Percentiles rank a stretch among this genome's conserved stretches.
Evolutionary conservation across 371 early-diverging fungal species (phyloP).

Genomic region (Actinomucor elegans): DNA sequence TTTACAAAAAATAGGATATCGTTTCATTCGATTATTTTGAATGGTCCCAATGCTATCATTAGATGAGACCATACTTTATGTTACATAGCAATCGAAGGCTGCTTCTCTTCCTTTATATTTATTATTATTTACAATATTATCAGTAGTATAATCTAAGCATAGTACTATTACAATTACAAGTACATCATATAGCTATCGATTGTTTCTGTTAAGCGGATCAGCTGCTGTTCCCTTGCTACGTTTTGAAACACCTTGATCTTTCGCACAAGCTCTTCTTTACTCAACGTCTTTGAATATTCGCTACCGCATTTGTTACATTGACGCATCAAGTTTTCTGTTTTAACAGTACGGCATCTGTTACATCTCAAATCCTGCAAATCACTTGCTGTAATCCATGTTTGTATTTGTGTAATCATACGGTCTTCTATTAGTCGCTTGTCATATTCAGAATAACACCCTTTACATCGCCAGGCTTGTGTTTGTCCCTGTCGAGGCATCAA

Average conservation of each 20-base stretch:
- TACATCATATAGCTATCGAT: slow-evolving; percentile 49
- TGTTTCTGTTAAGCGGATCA: slow-evolving; percentile 56
- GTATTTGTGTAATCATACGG: slow-evolving; percentile 68
- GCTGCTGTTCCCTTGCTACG: slow-evolving; percentile 62
- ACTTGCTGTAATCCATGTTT: slow-evolving; percentile 59
- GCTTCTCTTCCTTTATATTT: no score
- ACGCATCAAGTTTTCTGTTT: slow-evolving; percentile 69
- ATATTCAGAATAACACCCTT: slow-evolving; percentile 74
- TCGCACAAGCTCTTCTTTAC: slow-evolving; percentile 45
- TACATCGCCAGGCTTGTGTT: slow-evolving; percentile 49
- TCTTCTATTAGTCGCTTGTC: slow-evolving; percentile 78
- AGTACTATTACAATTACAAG: background rate
- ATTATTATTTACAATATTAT: no score
- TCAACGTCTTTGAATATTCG: slow-evolving; percentile 47
- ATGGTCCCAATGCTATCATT: no score
- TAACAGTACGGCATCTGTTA: slow-evolving; percentile 75
- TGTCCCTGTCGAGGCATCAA: slow-evolving; percentile 56
- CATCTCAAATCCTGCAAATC: slow-evolving; percentile 90
- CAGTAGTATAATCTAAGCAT: no score
- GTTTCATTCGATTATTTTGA: no score
- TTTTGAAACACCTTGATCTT: slow-evolving; percentile 65
- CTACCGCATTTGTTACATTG: slow-evolving; percentile 64
- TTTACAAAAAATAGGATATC: no score
- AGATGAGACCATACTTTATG: no score
- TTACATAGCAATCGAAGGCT: no score